Percentiles rank a stretch among this genome's conserved stretches.
phyloP scores from a whole-genome alignment of 139 green algal genomes.

The Picochlorum costavermella region DNA sequence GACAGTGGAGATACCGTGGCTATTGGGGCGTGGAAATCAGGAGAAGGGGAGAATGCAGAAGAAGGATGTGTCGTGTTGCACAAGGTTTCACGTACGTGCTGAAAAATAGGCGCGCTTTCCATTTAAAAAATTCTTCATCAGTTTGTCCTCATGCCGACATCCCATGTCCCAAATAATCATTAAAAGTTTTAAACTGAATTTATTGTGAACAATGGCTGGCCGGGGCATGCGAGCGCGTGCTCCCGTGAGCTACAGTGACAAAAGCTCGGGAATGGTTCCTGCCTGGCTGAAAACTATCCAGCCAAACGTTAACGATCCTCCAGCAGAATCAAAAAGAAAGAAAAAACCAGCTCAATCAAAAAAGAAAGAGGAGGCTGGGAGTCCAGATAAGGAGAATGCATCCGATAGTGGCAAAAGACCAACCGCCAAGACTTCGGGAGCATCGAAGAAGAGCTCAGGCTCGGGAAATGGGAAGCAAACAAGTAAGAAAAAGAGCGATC shows the following conservation, averaged over 20 bases:
- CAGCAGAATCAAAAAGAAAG: constrained; percentile 6
- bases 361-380: not conserved
- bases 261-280: constrained; percentile 10
- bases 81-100: no score
- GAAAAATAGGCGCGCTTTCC: no score
- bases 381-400: not conserved
- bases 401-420: not conserved
- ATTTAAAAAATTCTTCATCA: no score
- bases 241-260: constrained; percentile 12
- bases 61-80: no score
- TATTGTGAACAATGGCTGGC: constrained; percentile 4
- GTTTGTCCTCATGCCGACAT: not conserved
- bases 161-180: not conserved
- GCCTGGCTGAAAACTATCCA: constrained; percentile 11
- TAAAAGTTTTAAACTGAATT: not conserved
- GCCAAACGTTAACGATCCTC: not conserved
- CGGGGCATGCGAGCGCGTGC: constrained; percentile 3
- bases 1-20: no score
- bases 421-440: not conserved
- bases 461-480: constrained; percentile 2
- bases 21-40: no score
- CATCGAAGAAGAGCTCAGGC: not conserved
- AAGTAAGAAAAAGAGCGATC: constrained; percentile 3
- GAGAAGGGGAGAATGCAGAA: no score
- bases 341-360: not conserved